Evolutionary conservation across 1,284 basidiomycete genomes (phyloP).

Genomic region (Tilletia horrida): DNA sequence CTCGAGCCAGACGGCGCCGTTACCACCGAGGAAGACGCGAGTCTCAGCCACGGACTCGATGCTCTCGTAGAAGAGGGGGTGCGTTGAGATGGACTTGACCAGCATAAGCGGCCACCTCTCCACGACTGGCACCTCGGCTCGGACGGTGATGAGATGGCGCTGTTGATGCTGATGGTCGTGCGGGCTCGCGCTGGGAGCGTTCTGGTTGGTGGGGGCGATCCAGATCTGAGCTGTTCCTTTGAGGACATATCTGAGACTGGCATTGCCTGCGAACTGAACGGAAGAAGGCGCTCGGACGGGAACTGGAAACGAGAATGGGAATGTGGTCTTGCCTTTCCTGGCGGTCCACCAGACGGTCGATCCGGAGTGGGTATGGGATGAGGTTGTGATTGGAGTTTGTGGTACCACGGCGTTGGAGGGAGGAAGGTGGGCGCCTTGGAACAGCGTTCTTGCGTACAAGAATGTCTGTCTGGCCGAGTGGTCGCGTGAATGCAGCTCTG

Average conservation of each 20-base stretch:
- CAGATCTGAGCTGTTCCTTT: slow-evolving; percentile 47
- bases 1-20: slow-evolving; percentile 47
- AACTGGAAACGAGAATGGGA: slow-evolving; percentile 45
- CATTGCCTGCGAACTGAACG: slow-evolving; percentile 44
- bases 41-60: slow-evolving; percentile 45
- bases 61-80: slow-evolving; percentile 25
- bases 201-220: slow-evolving; percentile 22
- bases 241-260: slow-evolving; percentile 40
- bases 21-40: slow-evolving; percentile 49
- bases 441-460: slow-evolving; percentile 46
- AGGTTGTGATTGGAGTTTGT: slow-evolving; percentile 30
- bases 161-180: slow-evolving; percentile 29
- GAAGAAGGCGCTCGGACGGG: slow-evolving; percentile 41
- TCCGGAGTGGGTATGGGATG: slow-evolving; percentile 26
- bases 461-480: slow-evolving; percentile 47
- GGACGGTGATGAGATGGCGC: slow-evolving; percentile 39
- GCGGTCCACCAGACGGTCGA: slow-evolving; percentile 39
- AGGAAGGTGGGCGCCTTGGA: slow-evolving; percentile 46
- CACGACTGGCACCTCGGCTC: slow-evolving; percentile 42
- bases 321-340: slow-evolving; percentile 45
- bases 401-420: slow-evolving; percentile 49
- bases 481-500: slow-evolving; percentile 47
- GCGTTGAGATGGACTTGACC: not conserved
- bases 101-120: slow-evolving; percentile 34
- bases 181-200: not conserved